Percentiles rank a stretch among this genome's conserved stretches.
These are phyloP conservation scores for Ustilago esculenta DNA, from an alignment of 1,284 basidiomycete genomes.

Conservation along the genomic window DNA sequence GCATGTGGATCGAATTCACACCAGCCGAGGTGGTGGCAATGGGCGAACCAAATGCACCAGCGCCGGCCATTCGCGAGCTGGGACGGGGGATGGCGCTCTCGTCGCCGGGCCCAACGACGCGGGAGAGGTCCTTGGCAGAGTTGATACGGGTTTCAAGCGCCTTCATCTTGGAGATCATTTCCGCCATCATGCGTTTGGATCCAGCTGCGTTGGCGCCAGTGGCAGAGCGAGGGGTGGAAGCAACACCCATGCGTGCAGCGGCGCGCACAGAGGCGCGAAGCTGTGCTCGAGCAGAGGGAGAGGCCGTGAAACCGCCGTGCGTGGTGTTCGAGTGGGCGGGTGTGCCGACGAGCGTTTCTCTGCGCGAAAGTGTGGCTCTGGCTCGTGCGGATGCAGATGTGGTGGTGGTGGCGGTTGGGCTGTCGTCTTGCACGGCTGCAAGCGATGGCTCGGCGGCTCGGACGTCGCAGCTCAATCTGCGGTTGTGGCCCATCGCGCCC, in stretches of 20 bases:
- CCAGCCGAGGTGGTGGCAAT: slow-evolving; percentile 3
- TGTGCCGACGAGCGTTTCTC: slow-evolving; percentile 22
- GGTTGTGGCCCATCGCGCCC: slow-evolving; percentile 40
- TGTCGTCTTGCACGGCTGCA: slow-evolving; percentile 42
- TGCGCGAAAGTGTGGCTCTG: slow-evolving; percentile 18
- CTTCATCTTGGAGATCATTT: slow-evolving; percentile 59
- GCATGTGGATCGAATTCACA: slow-evolving; percentile 17
- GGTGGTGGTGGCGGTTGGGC: slow-evolving; percentile 12
- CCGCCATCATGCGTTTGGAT: slow-evolving; percentile 51
- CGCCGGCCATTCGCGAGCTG: slow-evolving; percentile 49
- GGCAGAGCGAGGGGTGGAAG: slow-evolving; percentile 14
- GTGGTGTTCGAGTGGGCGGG: slow-evolving; percentile 11
- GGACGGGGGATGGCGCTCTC: slow-evolving; percentile 62
- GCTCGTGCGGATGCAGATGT: slow-evolving; percentile 10
- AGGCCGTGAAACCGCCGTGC: slow-evolving; percentile 16
- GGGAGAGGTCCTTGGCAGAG: slow-evolving; percentile 42
- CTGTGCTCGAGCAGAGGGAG: slow-evolving; percentile 37
- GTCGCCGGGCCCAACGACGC: slow-evolving; percentile 25
- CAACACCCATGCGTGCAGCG: slow-evolving; percentile 20
- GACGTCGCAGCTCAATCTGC: slow-evolving; percentile 39
- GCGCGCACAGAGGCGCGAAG: slow-evolving; percentile 29
- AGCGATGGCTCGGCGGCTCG: slow-evolving; percentile 32
- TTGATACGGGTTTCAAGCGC: slow-evolving; percentile 60
- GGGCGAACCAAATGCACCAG: slow-evolving; percentile 25
- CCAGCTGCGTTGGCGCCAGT: slow-evolving; percentile 12